Percentiles rank a stretch among this genome's conserved stretches.
Evolutionary conservation across 192 early-diverging fungal genomes (phyloP).

Genomic region (Linnemannia exigua): DNA sequence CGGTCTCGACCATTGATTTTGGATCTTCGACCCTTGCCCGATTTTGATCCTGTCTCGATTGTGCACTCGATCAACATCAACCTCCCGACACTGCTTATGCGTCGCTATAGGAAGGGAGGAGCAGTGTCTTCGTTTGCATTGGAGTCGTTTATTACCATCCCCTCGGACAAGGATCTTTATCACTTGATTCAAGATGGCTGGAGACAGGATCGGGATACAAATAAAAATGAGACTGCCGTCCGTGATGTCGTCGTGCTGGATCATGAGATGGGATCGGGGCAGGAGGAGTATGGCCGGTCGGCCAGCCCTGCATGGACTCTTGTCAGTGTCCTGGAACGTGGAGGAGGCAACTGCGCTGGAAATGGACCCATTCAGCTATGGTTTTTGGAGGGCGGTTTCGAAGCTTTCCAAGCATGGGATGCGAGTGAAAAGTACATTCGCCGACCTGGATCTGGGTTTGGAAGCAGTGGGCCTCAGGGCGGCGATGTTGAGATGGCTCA

Average conservation of each 20-base stretch:
- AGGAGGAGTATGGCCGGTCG: constrained; percentile 54
- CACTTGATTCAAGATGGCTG: constrained; percentile 43
- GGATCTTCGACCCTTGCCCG: constrained; percentile 39
- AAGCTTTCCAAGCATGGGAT: constrained; percentile 62
- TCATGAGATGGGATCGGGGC: constrained; percentile 61
- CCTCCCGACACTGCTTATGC: constrained; percentile 65
- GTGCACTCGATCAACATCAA: constrained; percentile 67
- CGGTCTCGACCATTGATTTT: constrained; percentile 33
- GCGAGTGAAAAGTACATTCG: constrained; percentile 29
- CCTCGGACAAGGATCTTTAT: constrained; percentile 61
- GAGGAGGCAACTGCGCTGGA: constrained; percentile 34
- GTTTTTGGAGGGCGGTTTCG: constrained; percentile 67
- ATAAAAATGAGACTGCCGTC: constrained; percentile 2
- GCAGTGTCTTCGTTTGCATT: constrained; percentile 65
- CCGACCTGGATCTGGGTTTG: constrained; percentile 28
- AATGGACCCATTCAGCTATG: constrained; percentile 32
- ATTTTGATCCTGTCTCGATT: constrained; percentile 47
- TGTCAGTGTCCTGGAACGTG: constrained; percentile 61
- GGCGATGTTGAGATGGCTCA: constrained; percentile 21
- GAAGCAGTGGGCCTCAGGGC: neutral
- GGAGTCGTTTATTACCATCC: constrained; percentile 67
- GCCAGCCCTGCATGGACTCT: constrained; percentile 67
- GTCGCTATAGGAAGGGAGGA: constrained; percentile 63
- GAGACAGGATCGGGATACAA: constrained; percentile 33
- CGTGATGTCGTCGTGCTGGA: constrained; percentile 63